Base-by-base conservation (phyloP, 768 basidiomycete genomes). In the Leccinum barrowsii region DNA sequence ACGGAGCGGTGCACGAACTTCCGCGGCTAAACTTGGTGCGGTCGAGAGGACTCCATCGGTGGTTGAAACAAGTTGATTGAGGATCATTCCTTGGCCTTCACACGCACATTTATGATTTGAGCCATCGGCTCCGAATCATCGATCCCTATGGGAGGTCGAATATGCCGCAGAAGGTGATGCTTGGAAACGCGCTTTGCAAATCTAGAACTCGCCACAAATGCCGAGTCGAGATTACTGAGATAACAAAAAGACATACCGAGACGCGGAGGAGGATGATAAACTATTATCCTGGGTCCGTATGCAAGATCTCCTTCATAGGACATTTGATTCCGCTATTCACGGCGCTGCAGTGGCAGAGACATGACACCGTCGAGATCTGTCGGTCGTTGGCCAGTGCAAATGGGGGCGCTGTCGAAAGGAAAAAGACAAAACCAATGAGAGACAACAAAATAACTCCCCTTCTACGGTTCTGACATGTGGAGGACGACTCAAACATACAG, bases 261-360 rank as follows among this genome's bases (percentile, higher is more conserved):
- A 54, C 46, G 12, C 6, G 11, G 47, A 7, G 1, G 22, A 48
- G 8, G 5, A 19, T 22, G 46, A 22, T 37, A 17, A 37, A 37
- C 17, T 4, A n/a, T 26, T 49, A 49, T 49, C 24, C 2, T 7
- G 12, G 32, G 49, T 48, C 32, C 48, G 22, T 30, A 15, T 40
- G 32, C 12, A 5, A 7, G 3, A 26, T 3, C 17, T 22, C 50
- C 17, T 55, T 48, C 44, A 59, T 26, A 35, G 32, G 48, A 52
- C 26, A 28, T 5, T 17, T 37, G 50, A 28, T 52, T 17, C 65
- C 55, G 57, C 34, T 26, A 44, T 30, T 17, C 32, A 55, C 49
- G 65, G 64, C 64, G 64, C 32, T 52, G 32, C 64, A 56, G 52
- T 28, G 52, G 50, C 57, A 66, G 57, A 63, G 60, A 34, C 13